A percentile compares a stretch with the other conserved stretches of the same genome.
phyloP scores from a whole-genome alignment of 2,329 filamentous ascomycete species.

The Furcasterigmium sp. region DNA sequence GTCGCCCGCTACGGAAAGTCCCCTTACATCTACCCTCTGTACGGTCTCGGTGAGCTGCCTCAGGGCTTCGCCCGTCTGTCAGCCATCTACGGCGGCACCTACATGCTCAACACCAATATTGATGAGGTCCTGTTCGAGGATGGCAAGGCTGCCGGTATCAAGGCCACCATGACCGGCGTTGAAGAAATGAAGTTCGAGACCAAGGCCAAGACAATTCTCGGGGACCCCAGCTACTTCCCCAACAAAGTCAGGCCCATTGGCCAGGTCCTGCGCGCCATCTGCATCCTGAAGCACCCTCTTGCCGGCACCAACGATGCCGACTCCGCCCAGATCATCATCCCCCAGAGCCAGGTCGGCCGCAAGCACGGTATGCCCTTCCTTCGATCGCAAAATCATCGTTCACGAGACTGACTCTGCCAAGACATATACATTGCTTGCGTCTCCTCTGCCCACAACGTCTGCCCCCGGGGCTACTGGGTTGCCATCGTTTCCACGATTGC shows the following conservation, averaged over 20 bases:
- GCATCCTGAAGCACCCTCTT: constrained; percentile 92
- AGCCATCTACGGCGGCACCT: constrained; percentile 97
- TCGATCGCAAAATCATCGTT: not conserved
- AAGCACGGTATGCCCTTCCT: constrained; percentile 70
- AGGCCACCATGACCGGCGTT: constrained; percentile 89
- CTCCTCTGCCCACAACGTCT: constrained; percentile 94
- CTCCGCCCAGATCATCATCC: constrained; percentile 92
- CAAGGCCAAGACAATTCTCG: constrained; percentile 92
- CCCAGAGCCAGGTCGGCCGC: constrained; percentile 92
- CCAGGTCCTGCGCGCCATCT: constrained; percentile 93
- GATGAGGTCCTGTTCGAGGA: constrained; percentile 84
- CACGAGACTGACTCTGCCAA: constrained; percentile 13
- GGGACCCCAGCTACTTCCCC: constrained; percentile 95
- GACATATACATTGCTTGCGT: constrained; percentile 97
- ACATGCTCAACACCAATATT: constrained; percentile 96
- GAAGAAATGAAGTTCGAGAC: constrained; percentile 95
- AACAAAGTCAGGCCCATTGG: constrained; percentile 82
- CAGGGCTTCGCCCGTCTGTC: constrained; percentile 96
- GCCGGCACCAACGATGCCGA: constrained; percentile 84
- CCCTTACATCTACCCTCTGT: constrained; percentile 98
- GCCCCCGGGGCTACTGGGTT: constrained; percentile 98
- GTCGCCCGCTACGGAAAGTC: constrained; percentile 98
- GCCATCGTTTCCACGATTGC: constrained; percentile 98
- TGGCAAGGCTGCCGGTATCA: constrained; percentile 88
- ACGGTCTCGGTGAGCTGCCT: constrained; percentile 93